These are phyloP conservation scores for Xerocomus spinulosus DNA, from an alignment of 768 basidiomycete genomes.

Conservation along the genomic window DNA sequence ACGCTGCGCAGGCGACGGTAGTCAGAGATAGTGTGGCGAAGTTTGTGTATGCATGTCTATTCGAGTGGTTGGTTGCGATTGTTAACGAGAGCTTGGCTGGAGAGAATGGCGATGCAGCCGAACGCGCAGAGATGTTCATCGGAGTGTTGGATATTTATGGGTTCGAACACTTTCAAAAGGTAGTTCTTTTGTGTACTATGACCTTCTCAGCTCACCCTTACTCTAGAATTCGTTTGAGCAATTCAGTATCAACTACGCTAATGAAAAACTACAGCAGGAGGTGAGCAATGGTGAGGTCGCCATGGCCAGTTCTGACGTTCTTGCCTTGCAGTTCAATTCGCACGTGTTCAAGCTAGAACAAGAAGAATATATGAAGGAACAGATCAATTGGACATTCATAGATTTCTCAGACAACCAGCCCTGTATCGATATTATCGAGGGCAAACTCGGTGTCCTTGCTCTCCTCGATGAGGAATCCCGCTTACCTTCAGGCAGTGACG, in stretches of 20 bases:
- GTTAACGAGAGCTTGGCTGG: conserved; percentile 96
- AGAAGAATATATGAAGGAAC: conserved; percentile 97
- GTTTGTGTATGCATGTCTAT: conserved; percentile 97
- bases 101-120: conserved; percentile 88
- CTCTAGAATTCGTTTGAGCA: conserved; percentile 86
- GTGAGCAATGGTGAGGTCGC: conserved; percentile 36
- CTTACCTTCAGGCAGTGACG: conserved; percentile 86
- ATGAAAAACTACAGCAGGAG: conserved; percentile 97
- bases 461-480: conserved; percentile 98
- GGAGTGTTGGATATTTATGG: conserved; percentile 98
- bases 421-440: conserved; percentile 98
- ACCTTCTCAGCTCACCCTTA: conserved; percentile 3
- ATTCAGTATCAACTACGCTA: conserved; percentile 99
- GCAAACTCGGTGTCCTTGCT: conserved; percentile 91
- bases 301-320: conserved; percentile 10
- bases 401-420: conserved; percentile 99
- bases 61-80: conserved; percentile 97
- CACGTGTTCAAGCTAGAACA: conserved; percentile 99
- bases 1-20: conserved; percentile 83
- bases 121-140: conserved; percentile 95
- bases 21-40: conserved; percentile 97
- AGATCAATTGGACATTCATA: conserved; percentile 99
- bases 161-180: conserved; percentile 97
- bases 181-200: conserved; percentile 20
- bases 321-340: conserved; percentile 80